Conservation (phyloP, 192 early-diverging fungal species). For the Coemansia sp. region DNA sequence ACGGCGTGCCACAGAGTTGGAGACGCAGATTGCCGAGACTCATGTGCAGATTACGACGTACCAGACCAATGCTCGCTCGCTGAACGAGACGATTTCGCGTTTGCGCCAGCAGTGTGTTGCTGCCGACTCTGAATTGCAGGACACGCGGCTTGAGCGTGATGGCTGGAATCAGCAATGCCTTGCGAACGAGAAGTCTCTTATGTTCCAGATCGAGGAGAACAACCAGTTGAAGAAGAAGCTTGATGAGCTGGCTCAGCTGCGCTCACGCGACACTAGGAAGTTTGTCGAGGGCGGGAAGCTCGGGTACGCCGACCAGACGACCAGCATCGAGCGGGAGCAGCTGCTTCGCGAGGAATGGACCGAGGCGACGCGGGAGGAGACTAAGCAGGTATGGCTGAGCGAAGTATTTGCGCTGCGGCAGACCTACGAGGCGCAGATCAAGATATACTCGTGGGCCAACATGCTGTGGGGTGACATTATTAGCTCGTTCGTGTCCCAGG, state of each 20-base stretch:
- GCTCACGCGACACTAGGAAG: constrained; percentile 16
- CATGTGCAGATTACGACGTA: constrained; percentile 32
- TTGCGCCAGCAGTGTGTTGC: constrained; percentile 30
- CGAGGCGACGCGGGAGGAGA: constrained; percentile 17
- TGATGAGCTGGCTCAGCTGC: constrained; percentile 8
- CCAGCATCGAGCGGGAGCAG: constrained; percentile 26
- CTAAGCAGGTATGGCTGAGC: neutral
- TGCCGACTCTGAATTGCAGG: constrained; percentile 23
- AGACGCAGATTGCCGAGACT: constrained; percentile 24
- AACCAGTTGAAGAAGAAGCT: constrained; percentile 14
- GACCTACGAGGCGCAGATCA: constrained; percentile 32
- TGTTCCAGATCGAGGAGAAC: constrained; percentile 25
- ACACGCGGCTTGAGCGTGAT: constrained; percentile 36
- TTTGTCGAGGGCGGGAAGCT: constrained; percentile 5
- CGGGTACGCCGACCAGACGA: constrained; percentile 10
- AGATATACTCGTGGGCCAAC: constrained; percentile 27
- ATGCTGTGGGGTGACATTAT: constrained; percentile 32
- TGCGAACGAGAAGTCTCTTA: constrained; percentile 18
- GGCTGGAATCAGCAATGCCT: constrained; percentile 37
- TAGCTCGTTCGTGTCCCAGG: constrained; percentile 5
- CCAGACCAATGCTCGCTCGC: constrained; percentile 22
- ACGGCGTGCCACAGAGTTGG: constrained; percentile 14
- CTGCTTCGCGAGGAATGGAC: constrained; percentile 16
- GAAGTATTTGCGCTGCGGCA: constrained; percentile 19
- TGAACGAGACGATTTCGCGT: constrained; percentile 19